phyloP scores from a whole-genome alignment of 2,329 filamentous ascomycete genomes.

The Shiraia sp. region DNA sequence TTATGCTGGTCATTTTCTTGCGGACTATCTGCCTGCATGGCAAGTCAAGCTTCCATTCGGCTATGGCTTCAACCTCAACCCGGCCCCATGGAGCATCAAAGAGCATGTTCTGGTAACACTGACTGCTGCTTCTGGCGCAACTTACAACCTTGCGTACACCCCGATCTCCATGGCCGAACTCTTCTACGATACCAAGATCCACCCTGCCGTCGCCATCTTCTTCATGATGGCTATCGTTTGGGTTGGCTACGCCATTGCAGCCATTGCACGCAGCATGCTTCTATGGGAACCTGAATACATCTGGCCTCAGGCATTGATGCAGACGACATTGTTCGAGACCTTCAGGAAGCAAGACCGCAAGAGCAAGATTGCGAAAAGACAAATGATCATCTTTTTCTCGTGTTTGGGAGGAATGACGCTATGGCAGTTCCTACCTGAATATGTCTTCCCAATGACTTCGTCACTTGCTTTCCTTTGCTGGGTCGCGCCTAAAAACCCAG shows the following conservation, averaged over 20 bases:
- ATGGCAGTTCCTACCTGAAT: conserved; percentile 67
- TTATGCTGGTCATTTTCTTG: conserved; percentile 59
- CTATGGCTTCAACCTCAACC: conserved; percentile 58
- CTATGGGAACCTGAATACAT: conserved; percentile 62
- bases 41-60: conserved; percentile 52
- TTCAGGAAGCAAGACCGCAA: conserved; percentile 57
- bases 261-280: conserved; percentile 60
- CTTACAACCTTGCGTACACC: conserved; percentile 45
- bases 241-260: conserved; percentile 63
- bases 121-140: conserved; percentile 39
- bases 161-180: conserved; percentile 61
- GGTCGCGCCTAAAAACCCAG: conserved; percentile 62
- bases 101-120: conserved; percentile 62
- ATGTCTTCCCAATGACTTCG: conserved; percentile 61
- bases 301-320: conserved; percentile 57
- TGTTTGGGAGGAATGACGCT: conserved; percentile 57
- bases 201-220: conserved; percentile 59
- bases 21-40: conserved; percentile 55
- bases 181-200: conserved; percentile 58
- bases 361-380: conserved; percentile 56
- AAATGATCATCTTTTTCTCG: conserved; percentile 62
- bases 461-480: conserved; percentile 66
- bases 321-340: conserved; percentile 63
- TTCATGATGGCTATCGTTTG: conserved; percentile 65
- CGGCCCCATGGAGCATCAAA: conserved; percentile 61